Evolutionary conservation across 495 filamentous ascomycete genomes (phyloP), one percentile per base, ranked within the genome.

Genomic region (Podospora tetraspora): DNA sequence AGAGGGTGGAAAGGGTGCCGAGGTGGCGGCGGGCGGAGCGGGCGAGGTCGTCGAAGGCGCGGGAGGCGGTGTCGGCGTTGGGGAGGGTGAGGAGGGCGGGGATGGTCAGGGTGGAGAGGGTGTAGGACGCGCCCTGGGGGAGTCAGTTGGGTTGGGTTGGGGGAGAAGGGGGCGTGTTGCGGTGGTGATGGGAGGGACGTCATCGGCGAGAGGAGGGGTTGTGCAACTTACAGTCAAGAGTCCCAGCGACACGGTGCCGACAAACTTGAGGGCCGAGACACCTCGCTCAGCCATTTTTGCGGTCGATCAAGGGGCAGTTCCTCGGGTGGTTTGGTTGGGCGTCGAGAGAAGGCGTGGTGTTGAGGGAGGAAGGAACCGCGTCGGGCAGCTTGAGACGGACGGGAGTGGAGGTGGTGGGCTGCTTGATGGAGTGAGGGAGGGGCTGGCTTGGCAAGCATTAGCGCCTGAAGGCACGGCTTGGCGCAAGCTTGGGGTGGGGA

Each of bases 161-260:
- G n/a, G n/a, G n/a, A n/a, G 58, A 7, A 59, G 8, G 24, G 60
- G 16, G 59, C 3, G 13, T 24, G 23, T 16, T 13, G 57, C 8
- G 52, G 29, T 21, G 61, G 19, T 57, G 24, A 27, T 21, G 60
- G 27, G 22, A 11, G 4, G 21, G 8, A 37, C 25, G 29, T 64
- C 57, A 60, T 66, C 21, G 24, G 24, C 29, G 13, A 12, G 63
- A 66, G 60, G 59, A 66, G 61, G 59, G 59, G 66, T 22, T 29
- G 37, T 27, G 11, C 5, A 12, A 27, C 30, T 73, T 87, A 96
- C 92, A 27, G 93, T 97, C 76, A 96, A 78, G 23, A 97, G 85
- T 67, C 93, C 93, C 32, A 97, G 84, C 62, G 89, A 92, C 66
- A 96, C 85, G 27, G 92, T 93, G 72, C 93, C 93, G 67, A 96